Conservation (phyloP, 345 rosid species). For the Sonneratia alba region DNA sequence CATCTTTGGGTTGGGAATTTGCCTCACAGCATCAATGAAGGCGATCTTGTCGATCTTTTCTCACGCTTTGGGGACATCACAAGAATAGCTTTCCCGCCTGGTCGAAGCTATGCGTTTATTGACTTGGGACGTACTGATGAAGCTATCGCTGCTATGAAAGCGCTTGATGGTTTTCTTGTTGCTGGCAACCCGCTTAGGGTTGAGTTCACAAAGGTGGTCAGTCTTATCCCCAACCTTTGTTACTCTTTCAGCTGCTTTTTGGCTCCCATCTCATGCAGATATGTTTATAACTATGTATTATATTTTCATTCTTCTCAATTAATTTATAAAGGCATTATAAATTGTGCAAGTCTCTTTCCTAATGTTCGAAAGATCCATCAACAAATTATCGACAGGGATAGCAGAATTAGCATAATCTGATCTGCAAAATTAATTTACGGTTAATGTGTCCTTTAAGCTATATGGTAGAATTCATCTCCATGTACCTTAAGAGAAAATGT, state of each 20-base stretch:
- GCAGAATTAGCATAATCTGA: neutral
- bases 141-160: conserved; percentile 58
- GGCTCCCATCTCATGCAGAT: neutral
- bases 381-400: neutral
- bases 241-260: neutral
- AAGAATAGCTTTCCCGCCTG: conserved; percentile 71
- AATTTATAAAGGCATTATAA: neutral
- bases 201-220: conserved; percentile 99
- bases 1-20: conserved; percentile 94
- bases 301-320: neutral
- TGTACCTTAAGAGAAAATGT: neutral
- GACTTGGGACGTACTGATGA: conserved; percentile 60
- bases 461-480: neutral
- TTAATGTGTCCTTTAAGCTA: neutral
- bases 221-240: conserved; percentile 35
- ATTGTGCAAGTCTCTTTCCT: neutral
- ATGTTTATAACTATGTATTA: neutral
- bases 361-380: neutral
- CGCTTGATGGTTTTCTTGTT: conserved; percentile 68
- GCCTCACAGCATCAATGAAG: conserved; percentile 47
- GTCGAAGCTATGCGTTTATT: conserved; percentile 74
- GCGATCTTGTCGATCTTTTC: conserved; percentile 42
- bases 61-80: conserved; percentile 65
- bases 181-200: conserved; percentile 78
- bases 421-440: neutral